Percentiles rank a stretch among this genome's conserved stretches.
Evolutionary conservation across 225 moss, liverwort and hornwort species (phyloP).

Genomic region (Takakia lepidozioides): DNA sequence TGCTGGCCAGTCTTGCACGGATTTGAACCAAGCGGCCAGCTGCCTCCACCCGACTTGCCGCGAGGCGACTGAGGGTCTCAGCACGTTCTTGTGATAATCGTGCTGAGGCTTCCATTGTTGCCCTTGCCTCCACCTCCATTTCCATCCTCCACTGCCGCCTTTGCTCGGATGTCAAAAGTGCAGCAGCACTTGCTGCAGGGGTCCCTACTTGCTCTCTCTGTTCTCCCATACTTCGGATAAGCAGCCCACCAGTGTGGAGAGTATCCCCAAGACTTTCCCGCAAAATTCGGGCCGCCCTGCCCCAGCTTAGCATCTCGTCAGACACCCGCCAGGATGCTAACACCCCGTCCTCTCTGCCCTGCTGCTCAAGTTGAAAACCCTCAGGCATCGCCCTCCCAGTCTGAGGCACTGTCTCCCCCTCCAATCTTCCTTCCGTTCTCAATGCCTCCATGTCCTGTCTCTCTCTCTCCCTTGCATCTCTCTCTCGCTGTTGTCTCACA

Average conservation of each 20-base stretch:
- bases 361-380: too few species aligned
- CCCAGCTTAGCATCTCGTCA: too few species aligned
- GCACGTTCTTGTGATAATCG: slow-evolving; percentile 61
- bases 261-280: too few species aligned
- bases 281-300: too few species aligned
- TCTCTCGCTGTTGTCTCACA: slow-evolving; percentile 49
- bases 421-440: too few species aligned
- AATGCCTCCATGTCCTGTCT: slow-evolving; percentile 21
- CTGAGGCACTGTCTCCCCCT: slow-evolving; percentile 10
- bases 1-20: slow-evolving; percentile 14
- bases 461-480: slow-evolving; percentile 61
- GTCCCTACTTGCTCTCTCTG: slow-evolving; percentile 37
- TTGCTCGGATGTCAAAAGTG: slow-evolving; percentile 19
- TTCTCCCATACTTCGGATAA: slow-evolving; percentile 16
- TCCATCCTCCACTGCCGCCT: slow-evolving; percentile 16
- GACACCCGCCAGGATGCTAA: too few species aligned
- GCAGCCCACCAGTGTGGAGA: too few species aligned
- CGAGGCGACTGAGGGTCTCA: slow-evolving; percentile 35
- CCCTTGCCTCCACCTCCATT: slow-evolving; percentile 38
- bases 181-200: slow-evolving; percentile 39
- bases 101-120: slow-evolving; percentile 36
- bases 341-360: too few species aligned
- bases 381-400: slow-evolving; percentile 7
- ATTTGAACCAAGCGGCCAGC: slow-evolving; percentile 21
- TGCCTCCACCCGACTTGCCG: slow-evolving; percentile 40